A percentile compares a stretch with the other conserved stretches of the same genome.
phyloP scores from a whole-genome alignment of 257 asterid species.

The Knoxia roxburghii region DNA sequence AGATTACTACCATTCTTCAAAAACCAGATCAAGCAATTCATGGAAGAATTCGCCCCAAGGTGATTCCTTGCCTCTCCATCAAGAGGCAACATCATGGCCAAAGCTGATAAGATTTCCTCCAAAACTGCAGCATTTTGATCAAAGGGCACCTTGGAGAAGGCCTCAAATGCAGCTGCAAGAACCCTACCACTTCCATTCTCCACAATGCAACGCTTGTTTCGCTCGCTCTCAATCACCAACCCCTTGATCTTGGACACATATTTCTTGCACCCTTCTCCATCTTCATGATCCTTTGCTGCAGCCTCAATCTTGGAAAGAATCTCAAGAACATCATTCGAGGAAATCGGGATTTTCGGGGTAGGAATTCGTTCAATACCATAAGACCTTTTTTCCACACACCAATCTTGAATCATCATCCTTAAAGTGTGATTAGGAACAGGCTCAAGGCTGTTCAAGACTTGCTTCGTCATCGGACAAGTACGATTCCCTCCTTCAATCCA shows the following conservation, averaged over 20 bases:
- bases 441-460: slow-evolving; percentile 16
- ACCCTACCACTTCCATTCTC: slow-evolving; percentile 21
- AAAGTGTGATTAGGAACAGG: slow-evolving; percentile 29
- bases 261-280: slow-evolving; percentile 20
- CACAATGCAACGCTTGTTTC: slow-evolving; percentile 34
- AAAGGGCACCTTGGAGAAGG: slow-evolving; percentile 19
- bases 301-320: slow-evolving; percentile 15
- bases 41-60: slow-evolving; percentile 34
- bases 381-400: slow-evolving; percentile 45
- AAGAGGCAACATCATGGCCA: slow-evolving; percentile 21
- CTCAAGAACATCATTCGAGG: slow-evolving; percentile 27
- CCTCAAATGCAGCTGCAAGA: slow-evolving; percentile 32
- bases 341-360: slow-evolving; percentile 37
- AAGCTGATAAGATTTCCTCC: slow-evolving; percentile 32
- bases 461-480: slow-evolving; percentile 25
- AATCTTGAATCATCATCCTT: slow-evolving; percentile 43
- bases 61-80: slow-evolving; percentile 27
- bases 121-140: slow-evolving; percentile 3
- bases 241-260: slow-evolving; percentile 24
- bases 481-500: slow-evolving; percentile 28
- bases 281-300: slow-evolving; percentile 3
- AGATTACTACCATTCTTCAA: slow-evolving; percentile 30
- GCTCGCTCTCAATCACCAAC: slow-evolving; percentile 36
- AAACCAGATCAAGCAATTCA: slow-evolving; percentile 25
- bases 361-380: slow-evolving; percentile 46